A percentile compares a stretch with the other conserved stretches of the same genome.
Evolutionary conservation across 2,329 filamentous ascomycete genomes (phyloP).

Genomic region (Ceratocystis destructans): DNA sequence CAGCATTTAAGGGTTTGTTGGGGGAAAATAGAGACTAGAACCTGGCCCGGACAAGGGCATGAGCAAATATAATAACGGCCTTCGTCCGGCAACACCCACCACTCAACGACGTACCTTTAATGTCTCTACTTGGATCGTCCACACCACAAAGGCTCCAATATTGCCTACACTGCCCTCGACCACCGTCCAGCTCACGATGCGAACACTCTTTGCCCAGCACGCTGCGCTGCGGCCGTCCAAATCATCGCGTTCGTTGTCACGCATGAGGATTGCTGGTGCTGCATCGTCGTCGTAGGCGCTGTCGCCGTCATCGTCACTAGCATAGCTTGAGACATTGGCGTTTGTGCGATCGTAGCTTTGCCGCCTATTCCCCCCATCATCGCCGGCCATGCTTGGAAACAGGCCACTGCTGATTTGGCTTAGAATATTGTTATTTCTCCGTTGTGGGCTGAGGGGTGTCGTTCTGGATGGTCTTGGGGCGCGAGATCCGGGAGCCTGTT

Average conservation of each 20-base stretch:
- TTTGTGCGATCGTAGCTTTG: background rate
- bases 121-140: constrained; percentile 80
- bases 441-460: background rate
- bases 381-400: background rate
- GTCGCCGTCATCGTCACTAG: constrained; percentile 4
- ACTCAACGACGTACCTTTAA: constrained; percentile 48
- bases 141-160: constrained; percentile 85
- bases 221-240: constrained; percentile 39
- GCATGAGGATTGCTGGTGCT: constrained; percentile 43
- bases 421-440: background rate
- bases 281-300: constrained; percentile 2
- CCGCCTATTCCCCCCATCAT: background rate
- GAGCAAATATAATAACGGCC: background rate
- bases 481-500: background rate
- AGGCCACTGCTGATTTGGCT: background rate
- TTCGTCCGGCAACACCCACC: background rate
- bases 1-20: background rate
- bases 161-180: constrained; percentile 44
- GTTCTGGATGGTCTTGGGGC: background rate
- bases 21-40: background rate
- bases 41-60: no score
- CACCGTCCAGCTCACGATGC: constrained; percentile 42
- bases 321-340: background rate
- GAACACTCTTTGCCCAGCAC: constrained; percentile 52
- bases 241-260: constrained; percentile 46